These are phyloP conservation scores for Fusarium nanum DNA, from an alignment of 2,329 filamentous ascomycete genomes.

Conservation along the genomic window DNA sequence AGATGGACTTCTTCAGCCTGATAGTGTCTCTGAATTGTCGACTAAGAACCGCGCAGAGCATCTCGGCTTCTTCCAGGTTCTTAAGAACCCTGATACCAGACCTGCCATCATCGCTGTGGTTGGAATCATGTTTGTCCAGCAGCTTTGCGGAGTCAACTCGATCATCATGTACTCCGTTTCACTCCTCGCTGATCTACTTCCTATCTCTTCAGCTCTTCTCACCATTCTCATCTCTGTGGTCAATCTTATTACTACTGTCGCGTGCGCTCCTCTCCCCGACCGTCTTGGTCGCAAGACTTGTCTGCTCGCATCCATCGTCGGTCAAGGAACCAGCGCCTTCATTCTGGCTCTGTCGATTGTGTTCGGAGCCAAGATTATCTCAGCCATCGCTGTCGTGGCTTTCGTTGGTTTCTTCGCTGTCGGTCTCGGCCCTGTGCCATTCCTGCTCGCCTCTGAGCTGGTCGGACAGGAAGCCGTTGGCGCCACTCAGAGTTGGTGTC, in stretches of 20 bases:
- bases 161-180: slow-evolving; percentile 99
- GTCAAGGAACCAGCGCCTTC: slow-evolving; percentile 84
- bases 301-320: slow-evolving; percentile 82
- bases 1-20: slow-evolving; percentile 70
- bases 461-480: slow-evolving; percentile 92
- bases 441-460: slow-evolving; percentile 91
- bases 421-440: slow-evolving; percentile 92
- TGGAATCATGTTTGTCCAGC: slow-evolving; percentile 92
- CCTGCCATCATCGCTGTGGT: slow-evolving; percentile 85
- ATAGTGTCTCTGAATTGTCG: slow-evolving; percentile 47
- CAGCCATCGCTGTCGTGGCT: slow-evolving; percentile 81
- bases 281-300: slow-evolving; percentile 88
- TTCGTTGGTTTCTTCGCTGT: slow-evolving; percentile 93
- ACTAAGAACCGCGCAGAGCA: slow-evolving; percentile 50
- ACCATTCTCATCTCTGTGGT: slow-evolving; percentile 89
- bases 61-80: slow-evolving; percentile 72
- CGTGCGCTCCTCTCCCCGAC: slow-evolving; percentile 86
- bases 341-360: slow-evolving; percentile 84
- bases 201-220: slow-evolving; percentile 82
- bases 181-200: slow-evolving; percentile 82
- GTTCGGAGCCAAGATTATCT: slow-evolving; percentile 76
- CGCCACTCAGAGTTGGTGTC: slow-evolving; percentile 87
- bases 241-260: slow-evolving; percentile 85
- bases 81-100: slow-evolving; percentile 74
- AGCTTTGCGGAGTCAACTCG: slow-evolving; percentile 93